Conservation (phyloP, 2,329 filamentous ascomycete genomes). For the Ampelomyces quisqualis region DNA sequence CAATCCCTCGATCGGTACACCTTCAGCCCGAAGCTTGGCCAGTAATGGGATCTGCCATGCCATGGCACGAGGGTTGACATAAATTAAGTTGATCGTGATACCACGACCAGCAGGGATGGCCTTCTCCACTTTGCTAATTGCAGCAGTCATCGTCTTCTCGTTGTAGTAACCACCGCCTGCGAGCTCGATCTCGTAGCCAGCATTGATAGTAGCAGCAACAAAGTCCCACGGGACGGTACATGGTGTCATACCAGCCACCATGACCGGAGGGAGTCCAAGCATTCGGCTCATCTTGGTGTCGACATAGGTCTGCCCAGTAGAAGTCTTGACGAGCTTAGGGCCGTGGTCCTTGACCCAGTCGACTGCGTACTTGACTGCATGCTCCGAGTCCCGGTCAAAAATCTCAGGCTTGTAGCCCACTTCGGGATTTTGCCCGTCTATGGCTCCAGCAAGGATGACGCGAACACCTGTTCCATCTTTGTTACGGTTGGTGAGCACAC, state of each 20-base stretch:
- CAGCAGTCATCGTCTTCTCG: conserved; percentile 47
- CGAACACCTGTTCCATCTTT: conserved; percentile 98
- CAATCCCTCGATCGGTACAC: conserved; percentile 50
- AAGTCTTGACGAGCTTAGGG: conserved; percentile 87
- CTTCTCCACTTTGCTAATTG: conserved; percentile 49
- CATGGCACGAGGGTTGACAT: conserved; percentile 55
- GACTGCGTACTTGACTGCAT: conserved; percentile 90
- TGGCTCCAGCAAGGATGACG: conserved; percentile 90
- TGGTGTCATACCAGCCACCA: conserved; percentile 54
- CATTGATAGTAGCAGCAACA: conserved; percentile 56
- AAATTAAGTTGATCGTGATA: conserved; percentile 57
- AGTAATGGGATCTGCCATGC: conserved; percentile 56
- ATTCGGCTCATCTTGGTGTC: conserved; percentile 72
- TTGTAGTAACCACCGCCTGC: conserved; percentile 55
- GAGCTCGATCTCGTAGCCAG: conserved; percentile 53
- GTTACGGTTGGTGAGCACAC: conserved; percentile 95
- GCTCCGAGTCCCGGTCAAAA: conserved; percentile 92
- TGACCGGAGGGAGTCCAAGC: conserved; percentile 50
- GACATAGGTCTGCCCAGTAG: conserved; percentile 83
- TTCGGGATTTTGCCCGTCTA: conserved; percentile 85
- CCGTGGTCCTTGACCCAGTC: conserved; percentile 98
- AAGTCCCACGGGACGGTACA: conserved; percentile 53
- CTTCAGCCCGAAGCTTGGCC: conserved; percentile 49
- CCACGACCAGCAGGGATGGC: conserved; percentile 51
- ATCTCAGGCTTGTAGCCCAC: conserved; percentile 98